phyloP scores from a whole-genome alignment of 306 rosid genomes.

The Sechiopsis laciniata region DNA sequence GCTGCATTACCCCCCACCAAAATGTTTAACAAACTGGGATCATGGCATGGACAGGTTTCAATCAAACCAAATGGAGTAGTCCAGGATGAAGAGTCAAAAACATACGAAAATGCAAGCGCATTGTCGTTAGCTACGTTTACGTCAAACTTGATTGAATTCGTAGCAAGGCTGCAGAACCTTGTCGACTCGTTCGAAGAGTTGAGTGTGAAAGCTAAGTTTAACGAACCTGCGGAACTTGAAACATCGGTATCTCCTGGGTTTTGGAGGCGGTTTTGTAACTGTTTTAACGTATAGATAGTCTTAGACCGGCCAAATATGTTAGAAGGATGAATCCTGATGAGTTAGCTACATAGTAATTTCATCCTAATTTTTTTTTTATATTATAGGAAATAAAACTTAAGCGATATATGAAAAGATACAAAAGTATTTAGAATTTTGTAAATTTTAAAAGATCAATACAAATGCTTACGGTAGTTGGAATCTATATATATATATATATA shows the following conservation, averaged over 20 bases:
- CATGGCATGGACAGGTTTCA: slow-evolving; percentile 61
- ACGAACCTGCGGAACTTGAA: slow-evolving; percentile 44
- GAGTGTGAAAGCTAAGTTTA: slow-evolving; percentile 67
- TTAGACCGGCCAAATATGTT: not conserved
- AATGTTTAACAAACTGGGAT: slow-evolving; percentile 45
- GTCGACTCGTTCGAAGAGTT: slow-evolving; percentile 70
- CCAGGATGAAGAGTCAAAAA: slow-evolving; percentile 54
- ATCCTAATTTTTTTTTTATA: too few relatives aligned
- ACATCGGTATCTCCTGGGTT: slow-evolving; percentile 27
- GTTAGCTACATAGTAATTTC: not conserved
- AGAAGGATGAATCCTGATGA: slow-evolving; percentile 10
- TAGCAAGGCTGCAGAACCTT: slow-evolving; percentile 87
- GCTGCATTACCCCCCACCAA: slow-evolving; percentile 30
- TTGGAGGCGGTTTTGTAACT: slow-evolving; percentile 39
- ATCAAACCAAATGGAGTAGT: slow-evolving; percentile 27
- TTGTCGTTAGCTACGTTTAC: slow-evolving; percentile 84
- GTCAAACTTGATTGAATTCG: slow-evolving; percentile 83
- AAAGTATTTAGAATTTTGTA: too few relatives aligned
- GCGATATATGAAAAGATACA: too few relatives aligned
- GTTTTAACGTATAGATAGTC: slow-evolving; percentile 26
- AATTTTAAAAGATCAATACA: too few relatives aligned
- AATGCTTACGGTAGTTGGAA: too few relatives aligned
- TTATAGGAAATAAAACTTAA: too few relatives aligned
- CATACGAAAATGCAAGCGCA: slow-evolving; percentile 80
- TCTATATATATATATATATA: too few relatives aligned